Evolutionary conservation across 2,329 filamentous ascomycete genomes (phyloP), one percentile per base, ranked within the genome.

Genomic region (Teratosphaeria gauchensis): DNA sequence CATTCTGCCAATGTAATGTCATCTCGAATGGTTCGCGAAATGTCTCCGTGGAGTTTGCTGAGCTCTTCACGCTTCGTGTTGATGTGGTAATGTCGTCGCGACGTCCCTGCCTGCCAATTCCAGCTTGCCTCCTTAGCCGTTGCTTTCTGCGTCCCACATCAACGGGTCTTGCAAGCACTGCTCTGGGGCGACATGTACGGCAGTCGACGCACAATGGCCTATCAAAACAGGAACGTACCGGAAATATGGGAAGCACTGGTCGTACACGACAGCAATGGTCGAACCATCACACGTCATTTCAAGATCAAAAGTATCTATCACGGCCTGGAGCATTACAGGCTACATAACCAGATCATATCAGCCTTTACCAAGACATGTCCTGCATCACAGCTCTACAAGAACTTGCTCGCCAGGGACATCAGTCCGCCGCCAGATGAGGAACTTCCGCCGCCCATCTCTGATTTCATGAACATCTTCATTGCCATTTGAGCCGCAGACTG

Each of bases 391-490:
- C 16, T 19, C 61, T 64, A 63, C 62, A 85, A 64, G 70, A 87
- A 86, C 73, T 86, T 86, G 71, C 79, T 80, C 8, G 84, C 84
- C 69, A 85, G 65, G 57, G 75, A 73, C 75, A 85, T 78, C 59
- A 87, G 67, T 1, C 82, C 72, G 38, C 78, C 76, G 63, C 79
- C 74, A 21, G 81, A 48, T 9, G 42, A 81, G 12, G 68, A 67
- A n/a, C 69, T 68, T 35, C 70, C 65, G 33, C 75, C 75, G 31
- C 77, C 74, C 70, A 74, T 74, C 71, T 90, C 81, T 66, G 82
- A 84, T 82, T 95, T 92, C 78, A 95, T 77, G 74, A 92, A 96
- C 84, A 96, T 88, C 82, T 95, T 91, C 67, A 96, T 74, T 2
- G 91, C 92, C 82, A 89, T 87, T 80, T 95, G 86, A 1, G 85